Evolutionary conservation across 768 basidiomycete genomes (phyloP), one percentile per base, ranked within the genome.

Genomic region (Auriscalpium orientale): DNA sequence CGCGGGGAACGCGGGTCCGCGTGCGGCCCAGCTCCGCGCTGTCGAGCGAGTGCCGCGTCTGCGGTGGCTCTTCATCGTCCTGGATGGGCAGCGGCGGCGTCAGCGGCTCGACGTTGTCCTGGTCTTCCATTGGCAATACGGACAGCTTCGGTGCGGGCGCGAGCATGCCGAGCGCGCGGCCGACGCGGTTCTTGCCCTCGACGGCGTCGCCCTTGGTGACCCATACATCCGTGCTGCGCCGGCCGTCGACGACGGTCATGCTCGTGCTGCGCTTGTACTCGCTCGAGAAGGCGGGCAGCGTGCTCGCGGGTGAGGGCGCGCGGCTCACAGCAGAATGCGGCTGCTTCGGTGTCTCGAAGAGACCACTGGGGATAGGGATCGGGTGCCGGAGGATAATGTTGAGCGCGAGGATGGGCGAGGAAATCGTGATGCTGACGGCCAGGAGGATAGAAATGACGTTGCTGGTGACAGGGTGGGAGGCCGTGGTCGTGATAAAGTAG

Each of bases 161-260:
- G 35, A 89, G 75, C 71, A 89, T 76, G n/a, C 76, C 79, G 33
- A 89, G 63, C 2, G 83, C 82, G 18, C 85, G 80, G 45, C 79
- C 74, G 34, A 86, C 60, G 62, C 82, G 84, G 54, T 72, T 71
- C 67, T 83, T 85, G 1, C 83, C 83, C 49, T 85, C 83, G 20
- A 84, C 72, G 8, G 86, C 87, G 57, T 88, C 81, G n/a, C 86
- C 85, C 53, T 84, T 84, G 12, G 79, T 67, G 60, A 89, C 68
- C 87, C 87, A 88, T 33, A 89, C 81, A 62, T 89, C 87, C 22
- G 84, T 84, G 61, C 84, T 86, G 48, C 84, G 82, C 35, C 84
- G 79, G 33, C 80, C 81, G 67, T 88, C 84, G 20, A 88, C 81
- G 43, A 87, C 80, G 18, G 84, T 87, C 51, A 72, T 60, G 58